Base-by-base conservation (phyloP, 331 rosid genomes). In the Malus hybrid region DNA sequence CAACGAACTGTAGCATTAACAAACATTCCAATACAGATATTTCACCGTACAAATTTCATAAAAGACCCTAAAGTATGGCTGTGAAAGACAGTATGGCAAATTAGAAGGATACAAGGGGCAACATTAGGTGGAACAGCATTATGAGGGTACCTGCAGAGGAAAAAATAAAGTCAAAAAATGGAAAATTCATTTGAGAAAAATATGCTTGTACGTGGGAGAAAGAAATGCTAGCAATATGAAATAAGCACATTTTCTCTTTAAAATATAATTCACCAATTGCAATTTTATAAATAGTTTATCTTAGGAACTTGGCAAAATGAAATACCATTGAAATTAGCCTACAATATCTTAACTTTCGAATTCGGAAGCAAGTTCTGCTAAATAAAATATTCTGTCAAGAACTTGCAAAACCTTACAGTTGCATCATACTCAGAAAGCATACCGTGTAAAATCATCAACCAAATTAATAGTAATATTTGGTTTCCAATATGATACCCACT, bases 391-490 rank as follows among this genome's bases (percentile, higher is more conserved):
- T 36, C 50, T 34, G 16, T 22, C 67, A 73, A 22, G 46, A 22
- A 22, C 56, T 4, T 73, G 56, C 27, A 34, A 36, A 34, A 72
- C 66, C 32, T 39, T 28, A 19, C 9, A 64, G 44, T 22, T 34
- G 27, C 20, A 20, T 57, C 24, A 36, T 16, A 20, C 50, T 59
- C 36, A 3, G 33, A 76, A 78, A 75, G 79, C 87, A 20, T 85
- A 94, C 99, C 84, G 73, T 18, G 96, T 88, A 83, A 94, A 94
- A 78, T 94, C 99, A 34, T 92, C 97, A 29, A 92, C 94, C 85
- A 94, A 84, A 88, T 94, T 94, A 74, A 94, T 84, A 18, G 96
- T 92, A 60, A 92, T 73, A 87, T 94, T 94, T 29, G 99, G 96
- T 78, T 90, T 91, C 95, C 95, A 92, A 55, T 86, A 90, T 36